Percentiles rank a stretch among this genome's conserved stretches.
Evolutionary conservation across 1,284 basidiomycete genomes (phyloP).

Genomic region (Puccinia horiana): DNA sequence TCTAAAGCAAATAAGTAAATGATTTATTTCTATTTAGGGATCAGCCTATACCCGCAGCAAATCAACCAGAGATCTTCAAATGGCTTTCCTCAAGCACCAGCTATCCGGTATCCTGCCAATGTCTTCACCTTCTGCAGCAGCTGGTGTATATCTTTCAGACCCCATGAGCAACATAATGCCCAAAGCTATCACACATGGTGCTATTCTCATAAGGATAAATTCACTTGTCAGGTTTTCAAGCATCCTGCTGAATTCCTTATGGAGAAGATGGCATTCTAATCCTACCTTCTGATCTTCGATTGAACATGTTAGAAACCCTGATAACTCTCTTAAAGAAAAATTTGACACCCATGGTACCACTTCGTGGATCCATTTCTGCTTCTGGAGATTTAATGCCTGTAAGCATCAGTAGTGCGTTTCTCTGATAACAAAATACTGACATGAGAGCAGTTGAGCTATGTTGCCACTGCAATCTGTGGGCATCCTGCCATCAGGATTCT

Average conservation of each 20-base stretch:
- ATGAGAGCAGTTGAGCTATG: constrained; percentile 69
- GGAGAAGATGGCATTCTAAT: background rate
- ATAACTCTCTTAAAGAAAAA: constrained; percentile 70
- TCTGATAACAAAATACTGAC: constrained; percentile 62
- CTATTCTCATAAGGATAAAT: constrained; percentile 81
- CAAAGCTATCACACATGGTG: constrained; percentile 84
- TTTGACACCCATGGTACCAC: constrained; percentile 78
- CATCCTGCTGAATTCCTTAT: background rate
- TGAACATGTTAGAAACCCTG: constrained; percentile 78
- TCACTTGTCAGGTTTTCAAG: constrained; percentile 67
- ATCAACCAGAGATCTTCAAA: constrained; percentile 69
- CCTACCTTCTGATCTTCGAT: constrained; percentile 70
- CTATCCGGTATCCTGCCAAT: constrained; percentile 71
- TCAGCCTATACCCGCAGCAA: constrained; percentile 71
- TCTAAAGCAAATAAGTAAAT: background rate
- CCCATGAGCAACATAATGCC: constrained; percentile 67
- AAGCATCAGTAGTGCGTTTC: constrained; percentile 56
- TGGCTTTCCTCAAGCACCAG: constrained; percentile 77
- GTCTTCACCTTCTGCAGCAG: constrained; percentile 55
- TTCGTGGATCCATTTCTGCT: constrained; percentile 78
- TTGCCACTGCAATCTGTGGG: constrained; percentile 75
- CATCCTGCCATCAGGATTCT: constrained; percentile 77
- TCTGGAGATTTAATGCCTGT: constrained; percentile 65
- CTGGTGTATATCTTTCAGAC: constrained; percentile 63
- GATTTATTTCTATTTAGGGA: constrained; percentile 54